phyloP scores from a whole-genome alignment of 1,284 basidiomycete species.

The Cryptococcus sp. region DNA sequence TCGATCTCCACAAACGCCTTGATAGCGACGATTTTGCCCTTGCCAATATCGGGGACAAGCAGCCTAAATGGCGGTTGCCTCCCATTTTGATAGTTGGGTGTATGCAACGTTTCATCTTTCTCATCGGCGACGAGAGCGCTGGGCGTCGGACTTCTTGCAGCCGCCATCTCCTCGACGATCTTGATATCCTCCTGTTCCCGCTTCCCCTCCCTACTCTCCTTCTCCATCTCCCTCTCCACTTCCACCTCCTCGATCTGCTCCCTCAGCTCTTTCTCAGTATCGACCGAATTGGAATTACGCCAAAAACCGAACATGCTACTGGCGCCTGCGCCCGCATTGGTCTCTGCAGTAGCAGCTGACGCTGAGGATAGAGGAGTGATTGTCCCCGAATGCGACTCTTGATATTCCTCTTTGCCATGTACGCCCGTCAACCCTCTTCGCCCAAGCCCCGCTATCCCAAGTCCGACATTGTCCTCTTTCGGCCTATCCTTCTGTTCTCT shows the following conservation, averaged over 20 bases:
- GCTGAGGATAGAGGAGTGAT: slow-evolving; percentile 31
- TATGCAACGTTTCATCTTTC: background rate
- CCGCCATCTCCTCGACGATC: slow-evolving; percentile 22
- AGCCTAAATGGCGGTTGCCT: slow-evolving; percentile 11
- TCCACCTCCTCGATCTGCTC: slow-evolving; percentile 40
- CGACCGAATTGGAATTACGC: slow-evolving; percentile 11
- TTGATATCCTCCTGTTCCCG: slow-evolving; percentile 33
- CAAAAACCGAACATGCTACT: slow-evolving; percentile 21
- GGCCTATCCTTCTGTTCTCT: slow-evolving; percentile 32
- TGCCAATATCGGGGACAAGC: slow-evolving; percentile 28
- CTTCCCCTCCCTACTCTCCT: slow-evolving; percentile 32
- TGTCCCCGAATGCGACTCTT: slow-evolving; percentile 17
- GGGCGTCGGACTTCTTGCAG: slow-evolving; percentile 11
- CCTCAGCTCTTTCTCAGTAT: slow-evolving; percentile 19
- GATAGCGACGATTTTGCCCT: slow-evolving; percentile 36
- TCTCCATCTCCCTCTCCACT: slow-evolving; percentile 45
- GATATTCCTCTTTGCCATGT: slow-evolving; percentile 35
- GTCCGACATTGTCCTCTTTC: slow-evolving; percentile 21
- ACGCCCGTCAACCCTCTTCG: slow-evolving; percentile 33
- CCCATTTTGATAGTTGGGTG: too few species aligned
- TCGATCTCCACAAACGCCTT: slow-evolving; percentile 35
- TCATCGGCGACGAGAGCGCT: too few species aligned
- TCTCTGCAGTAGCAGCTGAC: slow-evolving; percentile 19
- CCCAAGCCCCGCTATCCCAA: slow-evolving; percentile 35
- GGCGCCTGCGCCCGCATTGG: slow-evolving; percentile 18